phyloP scores from a whole-genome alignment of 1,284 basidiomycete species.

The Spongiforma sp. region DNA sequence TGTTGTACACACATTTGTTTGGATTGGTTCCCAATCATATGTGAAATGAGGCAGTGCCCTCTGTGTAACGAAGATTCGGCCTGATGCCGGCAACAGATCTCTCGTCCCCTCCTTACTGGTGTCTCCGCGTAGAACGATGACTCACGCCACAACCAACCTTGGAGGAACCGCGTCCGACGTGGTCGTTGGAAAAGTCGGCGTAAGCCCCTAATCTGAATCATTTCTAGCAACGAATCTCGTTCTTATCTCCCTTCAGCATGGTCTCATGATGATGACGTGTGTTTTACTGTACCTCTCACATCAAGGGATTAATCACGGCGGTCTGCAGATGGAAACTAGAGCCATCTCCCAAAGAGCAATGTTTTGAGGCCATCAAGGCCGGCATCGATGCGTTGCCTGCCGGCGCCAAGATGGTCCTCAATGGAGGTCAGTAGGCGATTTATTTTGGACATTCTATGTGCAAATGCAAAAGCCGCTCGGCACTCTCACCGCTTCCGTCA shows the following conservation, averaged over 20 bases:
- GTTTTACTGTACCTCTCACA: constrained; percentile 6
- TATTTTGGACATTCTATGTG: not conserved
- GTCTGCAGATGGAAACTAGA: constrained; percentile 27
- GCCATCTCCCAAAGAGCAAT: constrained; percentile 50
- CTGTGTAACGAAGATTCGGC: too few relatives aligned
- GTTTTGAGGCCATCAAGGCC: constrained; percentile 69
- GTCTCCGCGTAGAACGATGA: too few relatives aligned
- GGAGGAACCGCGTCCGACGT: constrained; percentile 34
- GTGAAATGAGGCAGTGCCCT: too few relatives aligned
- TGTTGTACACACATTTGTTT: too few relatives aligned
- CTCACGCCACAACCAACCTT: constrained; percentile 29
- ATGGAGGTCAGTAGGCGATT: constrained; percentile 44
- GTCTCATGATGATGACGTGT: constrained; percentile 35
- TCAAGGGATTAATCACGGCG: not conserved
- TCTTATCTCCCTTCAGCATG: constrained; percentile 24
- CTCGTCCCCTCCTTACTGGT: too few relatives aligned
- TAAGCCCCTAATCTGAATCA: constrained; percentile 21
- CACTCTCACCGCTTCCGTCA: constrained; percentile 1
- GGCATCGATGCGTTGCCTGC: constrained; percentile 57
- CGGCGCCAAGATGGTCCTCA: constrained; percentile 53
- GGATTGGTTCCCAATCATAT: too few relatives aligned
- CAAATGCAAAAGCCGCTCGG: not conserved
- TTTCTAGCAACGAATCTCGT: too few relatives aligned
- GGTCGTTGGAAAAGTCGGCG: constrained; percentile 40
- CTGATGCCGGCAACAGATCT: too few relatives aligned